Base-by-base conservation (phyloP, 768 basidiomycete genomes). In the Tephrocybe rancida region DNA sequence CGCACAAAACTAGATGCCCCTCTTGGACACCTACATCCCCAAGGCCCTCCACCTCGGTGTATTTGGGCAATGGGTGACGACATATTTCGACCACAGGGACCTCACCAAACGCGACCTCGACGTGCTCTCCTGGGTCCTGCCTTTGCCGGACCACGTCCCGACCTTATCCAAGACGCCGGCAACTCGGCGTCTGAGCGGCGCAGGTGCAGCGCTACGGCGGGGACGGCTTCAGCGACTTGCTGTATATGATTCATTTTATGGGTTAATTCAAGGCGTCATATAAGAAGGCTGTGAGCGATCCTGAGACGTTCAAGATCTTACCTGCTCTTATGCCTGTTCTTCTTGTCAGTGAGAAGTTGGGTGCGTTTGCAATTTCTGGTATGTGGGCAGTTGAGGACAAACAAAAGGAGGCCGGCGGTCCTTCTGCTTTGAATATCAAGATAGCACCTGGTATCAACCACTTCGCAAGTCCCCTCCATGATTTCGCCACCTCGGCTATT, bases 1-100 rank as follows among this genome's bases (percentile, higher is more conserved):
- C 0, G 42, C 54, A 3, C 50, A 62, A 22, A 57, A 56, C 18
- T 73, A 67, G 66, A 35, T 57, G 2, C 68, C 70, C 0, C 49
- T 65, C 1, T n/a, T 56, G 1, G 69, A 69, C 34, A 56, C 50
- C 2, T 59, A 52, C 3, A 61, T 74, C 2, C 67, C 70, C 7
- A 48, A 50, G 8, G 45, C 52, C 1, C 52, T 51, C 13, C 66
- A 61, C 8, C 26, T 61, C 16, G 55, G 50, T 2, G 58, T 61
- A 10, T 68, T 68, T 48, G 48, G 45, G 14, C 65, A 66, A 34
- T 71, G 70, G 67, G 41, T 67, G 16, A 69, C 67, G 0, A 45
- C 58, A 1, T 74, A 73, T 55, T 73, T 68, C 56, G 55, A 70
- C 16, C 70, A 75, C 42, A 58, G 59, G 41, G 64, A 70, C 42